Evolutionary conservation across 108 stramenopile genomes (phyloP), one percentile per base, ranked within the genome.

Genomic region (Cyclotella atomus): DNA sequence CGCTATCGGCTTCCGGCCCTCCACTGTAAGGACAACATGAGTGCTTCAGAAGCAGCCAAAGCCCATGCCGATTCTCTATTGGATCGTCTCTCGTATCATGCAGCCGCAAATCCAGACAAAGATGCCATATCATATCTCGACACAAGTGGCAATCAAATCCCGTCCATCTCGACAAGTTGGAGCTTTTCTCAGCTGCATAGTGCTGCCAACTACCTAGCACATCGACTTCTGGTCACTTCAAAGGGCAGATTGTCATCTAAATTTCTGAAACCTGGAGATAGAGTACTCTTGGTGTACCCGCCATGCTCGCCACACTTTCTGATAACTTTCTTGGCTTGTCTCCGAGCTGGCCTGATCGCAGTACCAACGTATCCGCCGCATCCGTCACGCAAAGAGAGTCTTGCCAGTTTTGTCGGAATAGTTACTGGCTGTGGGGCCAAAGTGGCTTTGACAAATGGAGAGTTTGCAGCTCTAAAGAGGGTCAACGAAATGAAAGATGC

Each of bases 361-460:
- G 97, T 98, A 2, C 97, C 97, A 14, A 95, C 96, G 41, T 99
- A 97, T 76, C 98, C 98, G n/a, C 98, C 98, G 12, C 89, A 97
- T 66, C 98, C 97, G 17, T 62, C 83, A 9, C 78, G 92, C 9
- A 83, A 86, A 41, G 89, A 91, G 53, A 92, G 91, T 25, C 44
- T 91, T 16, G 65, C 76, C n/a, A 79, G 91, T 81, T 99, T 99
- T 71, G 59, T 76, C 15, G 77, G 77, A 59, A 96, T 98, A 71
- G 81, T 77, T 16, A 75, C 76, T 24, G 85, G 83, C 71, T 91
- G 96, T 70, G 93, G 88, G 8, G 96, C 98, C 0, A 65, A 67
- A 16, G 68, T 91, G 54, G 99, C 97, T 0, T 81, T 99, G 68
- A 98, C 98, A 0, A 90, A 84, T 61, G 68, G 72, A 14, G 73